Conservation (phyloP, 2,329 filamentous ascomycete species). For the Phialophora expanda region DNA sequence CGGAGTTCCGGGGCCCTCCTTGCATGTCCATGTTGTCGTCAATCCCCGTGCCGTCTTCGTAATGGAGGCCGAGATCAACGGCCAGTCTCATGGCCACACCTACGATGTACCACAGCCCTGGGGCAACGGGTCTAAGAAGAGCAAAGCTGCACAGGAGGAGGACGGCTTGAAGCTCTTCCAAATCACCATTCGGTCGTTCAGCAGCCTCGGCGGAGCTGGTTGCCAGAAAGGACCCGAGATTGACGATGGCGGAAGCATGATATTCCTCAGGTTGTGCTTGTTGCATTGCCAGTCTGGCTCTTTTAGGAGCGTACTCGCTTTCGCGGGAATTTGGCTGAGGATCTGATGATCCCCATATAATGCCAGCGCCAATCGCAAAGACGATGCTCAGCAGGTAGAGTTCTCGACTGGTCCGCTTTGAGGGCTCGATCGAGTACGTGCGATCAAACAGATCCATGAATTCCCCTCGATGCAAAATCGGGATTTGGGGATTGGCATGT, state of each 20-base stretch:
- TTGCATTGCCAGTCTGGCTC: conserved; percentile 61
- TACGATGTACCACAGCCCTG: conserved; percentile 95
- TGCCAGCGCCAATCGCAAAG: conserved; percentile 92
- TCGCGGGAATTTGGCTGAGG: conserved; percentile 40
- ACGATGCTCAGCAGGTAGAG: conserved; percentile 97
- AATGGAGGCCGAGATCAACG: conserved; percentile 88
- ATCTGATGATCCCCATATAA: conserved; percentile 66
- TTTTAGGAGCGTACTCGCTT: conserved; percentile 47
- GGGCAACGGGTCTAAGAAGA: conserved; percentile 85
- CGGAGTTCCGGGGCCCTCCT: conserved; percentile 2
- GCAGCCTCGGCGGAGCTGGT: conserved; percentile 64
- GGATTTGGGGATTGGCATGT: conserved; percentile 94
- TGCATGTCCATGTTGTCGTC: conserved; percentile 50
- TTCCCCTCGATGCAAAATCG: conserved; percentile 84
- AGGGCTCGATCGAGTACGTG: conserved; percentile 73
- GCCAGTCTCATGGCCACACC: conserved; percentile 89
- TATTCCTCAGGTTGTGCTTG: conserved; percentile 89
- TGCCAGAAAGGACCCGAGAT: conserved; percentile 81
- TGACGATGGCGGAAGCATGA: conserved; percentile 90
- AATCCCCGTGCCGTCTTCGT: conserved; percentile 80
- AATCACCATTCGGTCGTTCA: conserved; percentile 76
- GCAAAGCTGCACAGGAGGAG: conserved; percentile 89
- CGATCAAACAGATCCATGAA: conserved; percentile 88
- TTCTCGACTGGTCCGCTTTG: conserved; percentile 74
- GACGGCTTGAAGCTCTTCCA: conserved; percentile 94